Evolutionary conservation across 2,329 filamentous ascomycete genomes (phyloP).

Genomic region (Lachnellula suecica): DNA sequence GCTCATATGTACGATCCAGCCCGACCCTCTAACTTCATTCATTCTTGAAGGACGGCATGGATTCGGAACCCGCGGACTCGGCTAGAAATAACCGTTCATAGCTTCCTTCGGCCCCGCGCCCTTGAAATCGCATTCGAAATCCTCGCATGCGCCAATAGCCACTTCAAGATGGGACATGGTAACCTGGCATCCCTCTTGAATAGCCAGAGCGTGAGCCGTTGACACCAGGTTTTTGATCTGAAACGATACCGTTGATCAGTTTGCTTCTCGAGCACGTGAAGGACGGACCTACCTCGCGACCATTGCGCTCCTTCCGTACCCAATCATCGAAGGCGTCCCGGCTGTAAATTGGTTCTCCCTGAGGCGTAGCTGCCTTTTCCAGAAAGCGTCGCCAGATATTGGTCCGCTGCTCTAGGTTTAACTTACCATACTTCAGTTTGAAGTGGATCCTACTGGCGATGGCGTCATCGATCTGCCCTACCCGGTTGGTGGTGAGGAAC

Average conservation of each 20-base stretch:
- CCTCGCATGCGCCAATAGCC: slow-evolving; percentile 11
- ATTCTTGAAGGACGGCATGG: too few relatives aligned
- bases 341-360: slow-evolving; percentile 11
- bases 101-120: slow-evolving; percentile 9
- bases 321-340: slow-evolving; percentile 9
- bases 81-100: slow-evolving; percentile 17
- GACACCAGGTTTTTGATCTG: slow-evolving; percentile 16
- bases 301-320: slow-evolving; percentile 11
- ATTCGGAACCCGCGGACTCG: too few relatives aligned
- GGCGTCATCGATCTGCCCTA: slow-evolving; percentile 16
- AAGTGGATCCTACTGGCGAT: slow-evolving; percentile 18
- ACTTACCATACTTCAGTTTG: slow-evolving; percentile 17
- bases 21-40: too few relatives aligned
- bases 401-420: slow-evolving; percentile 9
- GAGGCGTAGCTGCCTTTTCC: slow-evolving; percentile 7
- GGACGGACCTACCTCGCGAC: slow-evolving; percentile 12
- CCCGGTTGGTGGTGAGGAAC: slow-evolving; percentile 36
- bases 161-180: slow-evolving; percentile 16
- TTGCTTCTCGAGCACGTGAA: slow-evolving; percentile 10
- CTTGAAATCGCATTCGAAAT: slow-evolving; percentile 17
- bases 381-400: slow-evolving; percentile 9
- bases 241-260: slow-evolving; percentile 11
- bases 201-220: slow-evolving; percentile 12
- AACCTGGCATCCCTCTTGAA: slow-evolving; percentile 7
- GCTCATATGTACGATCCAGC: too few relatives aligned